Percentiles rank a stretch among this genome's conserved stretches.
Evolutionary conservation across 2,329 filamentous ascomycete genomes (phyloP).

Genomic region (Calonectria pteridis): DNA sequence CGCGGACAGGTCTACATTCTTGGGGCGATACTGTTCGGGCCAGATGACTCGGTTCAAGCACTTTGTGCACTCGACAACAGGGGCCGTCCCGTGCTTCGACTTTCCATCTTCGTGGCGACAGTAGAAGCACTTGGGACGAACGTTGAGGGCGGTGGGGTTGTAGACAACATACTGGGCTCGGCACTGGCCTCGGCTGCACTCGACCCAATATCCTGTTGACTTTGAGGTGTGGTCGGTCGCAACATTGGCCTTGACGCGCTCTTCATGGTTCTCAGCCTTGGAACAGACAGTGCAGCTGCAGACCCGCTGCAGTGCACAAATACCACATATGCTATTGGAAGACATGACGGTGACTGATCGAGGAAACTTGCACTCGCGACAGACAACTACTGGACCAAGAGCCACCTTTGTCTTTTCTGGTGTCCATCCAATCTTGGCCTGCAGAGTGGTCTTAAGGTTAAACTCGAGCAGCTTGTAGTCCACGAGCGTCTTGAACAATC

Average conservation of each 20-base stretch:
- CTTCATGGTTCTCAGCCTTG: slow-evolving; percentile 39
- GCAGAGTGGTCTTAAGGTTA: slow-evolving; percentile 59
- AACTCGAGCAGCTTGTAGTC: slow-evolving; percentile 60
- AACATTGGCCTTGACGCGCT: slow-evolving; percentile 45
- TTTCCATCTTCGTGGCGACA: slow-evolving; percentile 51
- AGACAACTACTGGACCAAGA: slow-evolving; percentile 58
- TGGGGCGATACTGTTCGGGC: slow-evolving; percentile 57
- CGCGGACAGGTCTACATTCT: slow-evolving; percentile 41
- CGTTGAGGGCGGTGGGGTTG: slow-evolving; percentile 53
- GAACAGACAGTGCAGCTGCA: slow-evolving; percentile 40
- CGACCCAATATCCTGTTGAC: slow-evolving; percentile 58
- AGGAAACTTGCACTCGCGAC: slow-evolving; percentile 57
- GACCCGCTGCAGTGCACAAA: slow-evolving; percentile 48
- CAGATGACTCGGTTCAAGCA: slow-evolving; percentile 62
- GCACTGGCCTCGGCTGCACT: slow-evolving; percentile 58
- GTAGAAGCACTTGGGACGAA: slow-evolving; percentile 63
- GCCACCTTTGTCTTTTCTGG: slow-evolving; percentile 58
- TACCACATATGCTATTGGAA: slow-evolving; percentile 53
- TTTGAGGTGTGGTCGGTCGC: slow-evolving; percentile 45
- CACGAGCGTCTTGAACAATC: slow-evolving; percentile 59
- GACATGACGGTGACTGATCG: slow-evolving; percentile 65
- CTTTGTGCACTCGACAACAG: slow-evolving; percentile 58
- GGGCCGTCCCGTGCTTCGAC: slow-evolving; percentile 44
- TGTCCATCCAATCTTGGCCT: slow-evolving; percentile 58
- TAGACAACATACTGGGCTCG: slow-evolving; percentile 65